Conservation (phyloP, 805 yeast species). For the Candida tammaniensis region DNA sequence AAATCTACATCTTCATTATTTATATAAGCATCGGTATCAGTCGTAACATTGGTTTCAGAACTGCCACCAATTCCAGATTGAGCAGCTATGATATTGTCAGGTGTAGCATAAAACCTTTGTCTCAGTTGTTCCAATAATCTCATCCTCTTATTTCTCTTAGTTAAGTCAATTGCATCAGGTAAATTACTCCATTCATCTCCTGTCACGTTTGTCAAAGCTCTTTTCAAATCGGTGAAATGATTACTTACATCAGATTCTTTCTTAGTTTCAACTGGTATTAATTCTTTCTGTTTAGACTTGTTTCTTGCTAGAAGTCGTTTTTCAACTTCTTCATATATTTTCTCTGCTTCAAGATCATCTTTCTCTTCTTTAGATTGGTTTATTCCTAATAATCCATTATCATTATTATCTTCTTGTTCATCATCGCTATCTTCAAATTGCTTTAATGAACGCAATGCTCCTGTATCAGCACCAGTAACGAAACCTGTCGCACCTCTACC, state of each 20-base stretch:
- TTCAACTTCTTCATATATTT: constrained; percentile 67
- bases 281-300: constrained; percentile 16
- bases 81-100: constrained; percentile 58
- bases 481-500: constrained; percentile 97
- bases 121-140: constrained; percentile 59
- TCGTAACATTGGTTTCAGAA: constrained; percentile 11
- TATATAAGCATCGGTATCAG: constrained; percentile 10
- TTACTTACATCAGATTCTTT: constrained; percentile 15
- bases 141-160: constrained; percentile 72
- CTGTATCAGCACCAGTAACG: constrained; percentile 77
- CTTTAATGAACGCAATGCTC: constrained; percentile 19
- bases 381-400: constrained; percentile 28
- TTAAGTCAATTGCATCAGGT: constrained; percentile 88
- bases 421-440: constrained; percentile 27
- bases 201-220: constrained; percentile 54
- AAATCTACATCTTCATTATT: constrained; percentile 7
- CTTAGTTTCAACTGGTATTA: constrained; percentile 12
- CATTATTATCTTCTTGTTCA: constrained; percentile 27
- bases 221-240: constrained; percentile 68
- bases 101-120: constrained; percentile 76
- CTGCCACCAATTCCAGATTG: constrained; percentile 27
- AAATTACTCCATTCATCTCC: constrained; percentile 74
- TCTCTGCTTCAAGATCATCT: constrained; percentile 79
- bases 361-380: constrained; percentile 31
- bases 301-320: constrained; percentile 33